A percentile compares a stretch with the other conserved stretches of the same genome.
Conservation (phyloP, 768 basidiomycete species). For the Auriscalpium vulgare region DNA sequence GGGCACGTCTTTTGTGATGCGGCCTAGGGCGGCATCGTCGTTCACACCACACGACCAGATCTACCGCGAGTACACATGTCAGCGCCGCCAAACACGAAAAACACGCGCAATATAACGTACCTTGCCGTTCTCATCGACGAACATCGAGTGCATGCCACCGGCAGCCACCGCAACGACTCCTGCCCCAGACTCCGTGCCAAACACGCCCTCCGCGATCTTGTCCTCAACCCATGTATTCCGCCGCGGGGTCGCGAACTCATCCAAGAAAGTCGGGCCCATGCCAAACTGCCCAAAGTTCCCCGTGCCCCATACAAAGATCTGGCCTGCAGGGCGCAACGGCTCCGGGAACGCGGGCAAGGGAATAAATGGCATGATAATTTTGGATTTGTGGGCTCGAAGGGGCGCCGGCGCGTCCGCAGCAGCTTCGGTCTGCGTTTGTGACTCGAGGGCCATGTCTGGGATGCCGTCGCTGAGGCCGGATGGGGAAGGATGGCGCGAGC, state of each 20-base stretch:
- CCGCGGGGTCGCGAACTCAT: slow-evolving; percentile 69
- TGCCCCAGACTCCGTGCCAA: slow-evolving; percentile 56
- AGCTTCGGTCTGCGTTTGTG: neutral
- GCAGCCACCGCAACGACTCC: slow-evolving; percentile 78
- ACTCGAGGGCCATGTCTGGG: neutral
- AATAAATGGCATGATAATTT: neutral
- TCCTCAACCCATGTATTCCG: slow-evolving; percentile 72
- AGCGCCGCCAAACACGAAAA: neutral
- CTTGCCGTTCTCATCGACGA: slow-evolving; percentile 83
- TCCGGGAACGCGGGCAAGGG: slow-evolving; percentile 47
- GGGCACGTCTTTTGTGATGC: slow-evolving; percentile 56
- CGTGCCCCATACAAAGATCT: slow-evolving; percentile 83
- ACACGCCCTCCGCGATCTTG: slow-evolving; percentile 60
- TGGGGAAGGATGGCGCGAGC: slow-evolving; percentile 1
- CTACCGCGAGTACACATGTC: slow-evolving; percentile 26
- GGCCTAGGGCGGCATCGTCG: slow-evolving; percentile 83
- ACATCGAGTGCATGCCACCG: slow-evolving; percentile 85
- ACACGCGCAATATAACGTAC: slow-evolving; percentile 40
- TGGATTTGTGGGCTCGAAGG: neutral
- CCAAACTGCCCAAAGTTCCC: slow-evolving; percentile 97
- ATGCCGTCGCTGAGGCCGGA: slow-evolving; percentile 4
- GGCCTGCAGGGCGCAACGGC: slow-evolving; percentile 54
- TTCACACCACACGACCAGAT: slow-evolving; percentile 84
- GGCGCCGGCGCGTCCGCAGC: neutral
- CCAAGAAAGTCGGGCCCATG: slow-evolving; percentile 67